phyloP scores from a whole-genome alignment of 1,139 yeast genomes.

The Kodamaea sp. region DNA sequence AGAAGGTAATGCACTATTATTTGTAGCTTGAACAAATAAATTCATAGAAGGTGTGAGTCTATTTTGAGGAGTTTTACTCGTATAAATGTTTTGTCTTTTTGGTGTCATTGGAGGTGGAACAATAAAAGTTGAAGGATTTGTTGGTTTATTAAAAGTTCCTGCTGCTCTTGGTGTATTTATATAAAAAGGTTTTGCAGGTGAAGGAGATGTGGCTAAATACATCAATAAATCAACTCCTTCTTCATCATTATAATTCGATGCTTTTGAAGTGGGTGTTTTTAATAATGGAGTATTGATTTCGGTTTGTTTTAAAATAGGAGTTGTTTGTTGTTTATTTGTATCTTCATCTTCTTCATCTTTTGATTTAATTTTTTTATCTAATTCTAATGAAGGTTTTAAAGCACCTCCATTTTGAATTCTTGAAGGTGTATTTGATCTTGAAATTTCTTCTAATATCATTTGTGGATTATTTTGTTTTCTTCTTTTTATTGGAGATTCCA shows the following conservation, averaged over 20 bases:
- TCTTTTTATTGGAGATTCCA: conserved; percentile 34
- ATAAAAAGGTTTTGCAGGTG: conserved; percentile 53
- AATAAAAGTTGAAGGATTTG: conserved; percentile 21
- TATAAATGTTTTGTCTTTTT: conserved; percentile 31
- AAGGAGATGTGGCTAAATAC: conserved; percentile 84
- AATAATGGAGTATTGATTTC: conserved; percentile 20
- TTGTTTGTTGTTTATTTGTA: conserved; percentile 22
- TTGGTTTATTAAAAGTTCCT: conserved; percentile 1
- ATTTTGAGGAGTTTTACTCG: conserved; percentile 42
- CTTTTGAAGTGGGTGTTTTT: conserved; percentile 34
- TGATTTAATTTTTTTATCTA: conserved; percentile 10
- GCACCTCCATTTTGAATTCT: conserved; percentile 13
- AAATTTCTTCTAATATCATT: conserved; percentile 39
- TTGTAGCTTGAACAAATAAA: conserved; percentile 20
- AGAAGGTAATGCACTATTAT: conserved; percentile 36
- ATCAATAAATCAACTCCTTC: conserved; percentile 82
- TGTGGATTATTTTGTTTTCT: conserved; percentile 27
- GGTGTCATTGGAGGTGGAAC: conserved; percentile 48
- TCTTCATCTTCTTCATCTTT: conserved; percentile 10
- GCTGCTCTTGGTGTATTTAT: conserved; percentile 32
- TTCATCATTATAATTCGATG: conserved; percentile 42
- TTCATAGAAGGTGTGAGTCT: conserved; percentile 43
- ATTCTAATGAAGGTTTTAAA: conserved; percentile 39
- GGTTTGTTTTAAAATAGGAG: conserved; percentile 32
- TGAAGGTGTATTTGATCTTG: conserved; percentile 29